Conservation (phyloP, 225 moss, liverwort and hornwort genomes). For the Bryum argenteum region DNA sequence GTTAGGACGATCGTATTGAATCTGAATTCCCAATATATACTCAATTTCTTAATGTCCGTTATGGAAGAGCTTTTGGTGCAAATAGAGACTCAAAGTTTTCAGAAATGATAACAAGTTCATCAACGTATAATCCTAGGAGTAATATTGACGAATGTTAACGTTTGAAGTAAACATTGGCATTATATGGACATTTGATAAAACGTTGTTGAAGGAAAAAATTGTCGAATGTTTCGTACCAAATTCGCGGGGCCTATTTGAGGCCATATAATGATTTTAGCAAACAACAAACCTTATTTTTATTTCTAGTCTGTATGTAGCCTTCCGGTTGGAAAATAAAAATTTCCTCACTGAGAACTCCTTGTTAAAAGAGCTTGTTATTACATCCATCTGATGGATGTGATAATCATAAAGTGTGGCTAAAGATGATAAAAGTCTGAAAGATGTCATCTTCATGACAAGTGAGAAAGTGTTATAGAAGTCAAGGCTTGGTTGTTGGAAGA, state of each 20-base stretch:
- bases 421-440: neutral
- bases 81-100: neutral
- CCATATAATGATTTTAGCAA: neutral
- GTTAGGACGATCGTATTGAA: neutral
- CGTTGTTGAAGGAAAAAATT: neutral
- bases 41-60: neutral
- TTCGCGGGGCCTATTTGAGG: neutral
- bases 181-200: neutral
- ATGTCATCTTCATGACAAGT: neutral
- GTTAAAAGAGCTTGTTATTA: neutral
- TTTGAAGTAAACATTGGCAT: constrained; percentile 7
- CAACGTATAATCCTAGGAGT: neutral
- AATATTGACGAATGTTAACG: neutral
- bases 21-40: neutral
- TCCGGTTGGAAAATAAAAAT: neutral
- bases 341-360: neutral
- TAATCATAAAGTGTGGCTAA: neutral
- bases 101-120: neutral
- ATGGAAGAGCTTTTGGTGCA: neutral
- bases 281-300: neutral
- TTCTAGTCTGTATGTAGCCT: neutral
- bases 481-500: neutral
- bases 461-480: neutral
- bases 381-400: neutral
- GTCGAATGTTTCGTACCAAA: neutral